phyloP scores from a whole-genome alignment of 805 yeast species.

The Millerozyma acaciae region DNA sequence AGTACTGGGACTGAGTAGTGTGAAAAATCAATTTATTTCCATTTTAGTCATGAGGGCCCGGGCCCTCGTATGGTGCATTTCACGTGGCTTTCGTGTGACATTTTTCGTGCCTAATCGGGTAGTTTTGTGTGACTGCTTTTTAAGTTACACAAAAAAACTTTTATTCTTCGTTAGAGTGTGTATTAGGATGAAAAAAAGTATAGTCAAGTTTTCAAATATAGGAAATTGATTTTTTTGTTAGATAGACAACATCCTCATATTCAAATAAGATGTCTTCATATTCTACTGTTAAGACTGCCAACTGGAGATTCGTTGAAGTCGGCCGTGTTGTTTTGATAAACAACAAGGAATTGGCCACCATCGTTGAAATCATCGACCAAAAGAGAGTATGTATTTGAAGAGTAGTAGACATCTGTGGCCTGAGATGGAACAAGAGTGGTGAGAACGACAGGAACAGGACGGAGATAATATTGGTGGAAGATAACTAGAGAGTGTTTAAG shows the following conservation, averaged over 20 bases:
- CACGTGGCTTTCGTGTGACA: no score
- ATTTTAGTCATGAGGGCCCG: no score
- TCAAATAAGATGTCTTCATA: slow-evolving; percentile 25
- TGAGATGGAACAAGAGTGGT: background rate
- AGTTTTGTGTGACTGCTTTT: no score
- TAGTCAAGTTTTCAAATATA: no score
- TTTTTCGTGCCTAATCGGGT: no score
- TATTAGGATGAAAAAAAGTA: no score
- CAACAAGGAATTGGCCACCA: slow-evolving; percentile 89
- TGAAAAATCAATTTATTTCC: no score
- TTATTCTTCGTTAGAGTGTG: no score
- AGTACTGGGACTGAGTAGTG: no score
- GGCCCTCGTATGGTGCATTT: no score
- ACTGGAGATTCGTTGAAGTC: slow-evolving; percentile 99
- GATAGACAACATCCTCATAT: slow-evolving; percentile 6
- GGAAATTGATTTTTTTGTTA: slow-evolving; percentile 4
- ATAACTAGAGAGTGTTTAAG: background rate
- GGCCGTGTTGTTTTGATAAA: slow-evolving; percentile 95
- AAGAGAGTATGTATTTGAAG: slow-evolving; percentile 73
- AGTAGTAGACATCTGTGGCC: no score
- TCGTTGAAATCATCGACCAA: slow-evolving; percentile 99
- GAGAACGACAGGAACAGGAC: background rate
- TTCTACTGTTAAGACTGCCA: slow-evolving; percentile 85
- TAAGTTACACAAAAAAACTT: no score
- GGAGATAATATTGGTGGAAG: background rate